These are phyloP conservation scores for Coriaria nepalensis DNA, from an alignment of 306 rosid genomes.

Conservation along the genomic window DNA sequence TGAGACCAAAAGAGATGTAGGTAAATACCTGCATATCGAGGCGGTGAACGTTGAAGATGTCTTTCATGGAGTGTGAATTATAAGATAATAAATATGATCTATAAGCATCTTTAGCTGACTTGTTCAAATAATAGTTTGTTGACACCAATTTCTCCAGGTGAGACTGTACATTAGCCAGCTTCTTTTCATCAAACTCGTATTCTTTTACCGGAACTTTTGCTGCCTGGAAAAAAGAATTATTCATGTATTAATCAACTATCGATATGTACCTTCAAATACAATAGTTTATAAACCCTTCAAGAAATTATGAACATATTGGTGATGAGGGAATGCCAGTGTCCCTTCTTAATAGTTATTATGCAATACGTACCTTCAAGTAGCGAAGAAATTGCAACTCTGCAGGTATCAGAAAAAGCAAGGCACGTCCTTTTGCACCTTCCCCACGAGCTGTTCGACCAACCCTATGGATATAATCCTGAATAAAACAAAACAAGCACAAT, in stretches of 20 bases:
- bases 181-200: constrained; percentile 48
- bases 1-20: background rate
- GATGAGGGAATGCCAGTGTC: no score
- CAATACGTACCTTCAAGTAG: constrained; percentile 52
- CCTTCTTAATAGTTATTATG: no score
- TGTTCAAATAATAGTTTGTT: constrained; percentile 53
- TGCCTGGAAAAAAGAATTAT: constrained; percentile 37
- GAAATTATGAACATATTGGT: no score
- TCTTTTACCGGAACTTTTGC: constrained; percentile 87
- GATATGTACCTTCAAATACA: no score
- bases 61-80: constrained; percentile 91
- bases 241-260: background rate
- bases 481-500: constrained; percentile 12
- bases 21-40: constrained; percentile 65
- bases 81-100: constrained; percentile 70
- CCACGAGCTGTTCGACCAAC: constrained; percentile 99
- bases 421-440: constrained; percentile 82
- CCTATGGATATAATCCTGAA: constrained; percentile 89
- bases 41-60: constrained; percentile 74
- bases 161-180: constrained; percentile 71
- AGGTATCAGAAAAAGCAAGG: constrained; percentile 70
- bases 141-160: constrained; percentile 81
- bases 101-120: constrained; percentile 79
- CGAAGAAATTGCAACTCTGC: constrained; percentile 71
- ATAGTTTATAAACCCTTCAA: no score